A percentile compares a stretch with the other conserved stretches of the same genome.
Evolutionary conservation across 208 protist species (phyloP).

Genomic region (Balamuthia mandrillaris): DNA sequence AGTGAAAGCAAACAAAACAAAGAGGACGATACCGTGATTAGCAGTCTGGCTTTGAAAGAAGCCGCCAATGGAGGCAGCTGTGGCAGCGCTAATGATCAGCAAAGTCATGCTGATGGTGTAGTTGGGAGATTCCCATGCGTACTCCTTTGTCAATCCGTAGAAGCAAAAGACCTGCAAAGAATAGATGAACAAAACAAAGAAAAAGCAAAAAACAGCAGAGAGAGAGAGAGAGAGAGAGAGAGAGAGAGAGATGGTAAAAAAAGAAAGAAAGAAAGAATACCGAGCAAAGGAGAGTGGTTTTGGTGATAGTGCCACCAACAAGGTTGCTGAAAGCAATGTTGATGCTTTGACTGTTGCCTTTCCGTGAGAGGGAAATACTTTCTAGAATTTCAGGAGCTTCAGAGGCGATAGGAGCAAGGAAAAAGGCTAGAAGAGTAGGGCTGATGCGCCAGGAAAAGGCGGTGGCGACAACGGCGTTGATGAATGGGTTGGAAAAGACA

Average conservation of each 20-base stretch:
- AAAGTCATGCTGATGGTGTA: slow-evolving; percentile 54
- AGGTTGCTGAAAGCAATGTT: slow-evolving; percentile 68
- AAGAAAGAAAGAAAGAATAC: slow-evolving; percentile 5
- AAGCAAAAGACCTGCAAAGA: slow-evolving; percentile 57
- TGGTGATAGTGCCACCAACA: slow-evolving; percentile 65
- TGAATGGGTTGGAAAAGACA: slow-evolving; percentile 64
- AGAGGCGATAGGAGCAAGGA: slow-evolving; percentile 64
- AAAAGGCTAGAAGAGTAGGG: slow-evolving; percentile 62
- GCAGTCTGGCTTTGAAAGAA: slow-evolving; percentile 28
- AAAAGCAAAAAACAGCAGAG: neutral
- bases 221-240: too few relatives aligned
- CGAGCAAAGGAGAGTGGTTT: slow-evolving; percentile 61
- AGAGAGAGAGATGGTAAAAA: too few relatives aligned
- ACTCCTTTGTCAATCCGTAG: slow-evolving; percentile 48
- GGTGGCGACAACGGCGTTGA: slow-evolving; percentile 43
- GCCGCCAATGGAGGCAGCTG: slow-evolving; percentile 42
- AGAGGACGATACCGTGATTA: slow-evolving; percentile 43
- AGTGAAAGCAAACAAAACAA: slow-evolving; percentile 31
- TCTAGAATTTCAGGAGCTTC: slow-evolving; percentile 69
- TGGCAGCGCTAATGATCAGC: slow-evolving; percentile 44
- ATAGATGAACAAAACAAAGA: neutral
- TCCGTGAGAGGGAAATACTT: slow-evolving; percentile 58
- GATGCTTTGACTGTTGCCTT: slow-evolving; percentile 62
- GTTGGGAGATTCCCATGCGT: slow-evolving; percentile 55
- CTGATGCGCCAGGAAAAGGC: slow-evolving; percentile 37